Evolutionary conservation across 2,329 filamentous ascomycete genomes (phyloP), one percentile per base, ranked within the genome.

Genomic region (Botrytis byssoidea): DNA sequence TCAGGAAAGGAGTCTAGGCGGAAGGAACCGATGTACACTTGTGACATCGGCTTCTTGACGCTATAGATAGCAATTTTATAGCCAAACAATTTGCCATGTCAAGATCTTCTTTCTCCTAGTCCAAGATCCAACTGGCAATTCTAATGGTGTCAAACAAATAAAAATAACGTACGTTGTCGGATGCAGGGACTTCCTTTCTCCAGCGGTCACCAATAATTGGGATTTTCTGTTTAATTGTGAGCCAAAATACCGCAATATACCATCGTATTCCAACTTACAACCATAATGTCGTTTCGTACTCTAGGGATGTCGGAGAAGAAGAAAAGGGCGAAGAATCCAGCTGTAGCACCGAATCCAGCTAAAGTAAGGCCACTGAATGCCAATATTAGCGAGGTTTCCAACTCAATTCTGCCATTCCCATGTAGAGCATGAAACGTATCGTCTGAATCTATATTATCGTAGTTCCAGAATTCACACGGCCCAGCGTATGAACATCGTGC

Each of bases 261-360:
- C 32, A 6, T 7, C 55, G 12, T 25, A 6, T 46, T 4, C 7
- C 63, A 74, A 75, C 84, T 73, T 83, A 89, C 88, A 81, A 85
- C 83, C 76, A 91, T 85, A 76, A 92, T 84, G 79, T 92, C 90
- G 66, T 80, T 81, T 82, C 88, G 84, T 77, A 91, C 84, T 81
- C 85, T 86, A 77, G 90, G 90, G 67, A 91, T 86, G 77, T 89
- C 89, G 59, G 88, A 90, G 77, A 87, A 89, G 85, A 88, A 89
- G 78, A 91, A 85, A 76, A 89, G 83, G 76, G 84, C 88, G 76
- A 89, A 85, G 78, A 86, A 73, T 60, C 81, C 86, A 75, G 87
- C 88, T 74, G 88, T 87, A 75, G 83, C 88, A 74, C 88, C 88
- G 79, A 89, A 89, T 72, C 85, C 83, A 74, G 84, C 88, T 67